Conservation (phyloP, 2,329 filamentous ascomycete genomes). For the Dothistroma septosporum region DNA sequence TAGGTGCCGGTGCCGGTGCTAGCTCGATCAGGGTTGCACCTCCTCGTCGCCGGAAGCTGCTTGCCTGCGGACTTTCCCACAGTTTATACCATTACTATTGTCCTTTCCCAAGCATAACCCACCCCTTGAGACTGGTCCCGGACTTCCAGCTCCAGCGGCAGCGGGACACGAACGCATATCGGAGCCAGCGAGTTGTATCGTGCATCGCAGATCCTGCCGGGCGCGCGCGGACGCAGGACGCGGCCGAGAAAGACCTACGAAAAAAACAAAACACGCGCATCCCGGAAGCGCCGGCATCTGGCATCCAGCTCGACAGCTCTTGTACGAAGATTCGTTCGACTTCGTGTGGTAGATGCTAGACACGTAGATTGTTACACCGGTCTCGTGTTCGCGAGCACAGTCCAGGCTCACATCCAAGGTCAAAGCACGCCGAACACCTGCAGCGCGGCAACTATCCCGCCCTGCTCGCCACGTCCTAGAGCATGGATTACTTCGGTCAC, state of each 20-base stretch:
- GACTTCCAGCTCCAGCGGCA: neutral
- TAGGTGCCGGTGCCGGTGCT: too few species aligned
- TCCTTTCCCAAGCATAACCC: neutral
- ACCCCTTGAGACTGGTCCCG: neutral
- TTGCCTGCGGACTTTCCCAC: neutral
- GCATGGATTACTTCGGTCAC: slow-evolving; percentile 30
- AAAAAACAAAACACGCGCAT: neutral
- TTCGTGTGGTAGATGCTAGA: neutral
- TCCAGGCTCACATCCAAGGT: neutral
- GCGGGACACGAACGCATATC: neutral
- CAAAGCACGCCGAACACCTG: neutral
- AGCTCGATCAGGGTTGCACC: too few species aligned
- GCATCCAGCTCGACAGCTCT: neutral
- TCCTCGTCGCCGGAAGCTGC: neutral
- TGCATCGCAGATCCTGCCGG: neutral
- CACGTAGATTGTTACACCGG: neutral
- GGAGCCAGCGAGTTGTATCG: neutral
- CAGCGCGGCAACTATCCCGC: neutral
- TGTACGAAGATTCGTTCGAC: neutral
- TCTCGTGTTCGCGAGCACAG: neutral
- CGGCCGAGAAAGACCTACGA: neutral
- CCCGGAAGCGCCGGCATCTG: neutral
- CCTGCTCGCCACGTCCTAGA: neutral
- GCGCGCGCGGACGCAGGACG: neutral
- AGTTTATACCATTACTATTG: neutral